phyloP scores from a whole-genome alignment of 2,329 filamentous ascomycete genomes.

The Aurifilum marmelostoma region DNA sequence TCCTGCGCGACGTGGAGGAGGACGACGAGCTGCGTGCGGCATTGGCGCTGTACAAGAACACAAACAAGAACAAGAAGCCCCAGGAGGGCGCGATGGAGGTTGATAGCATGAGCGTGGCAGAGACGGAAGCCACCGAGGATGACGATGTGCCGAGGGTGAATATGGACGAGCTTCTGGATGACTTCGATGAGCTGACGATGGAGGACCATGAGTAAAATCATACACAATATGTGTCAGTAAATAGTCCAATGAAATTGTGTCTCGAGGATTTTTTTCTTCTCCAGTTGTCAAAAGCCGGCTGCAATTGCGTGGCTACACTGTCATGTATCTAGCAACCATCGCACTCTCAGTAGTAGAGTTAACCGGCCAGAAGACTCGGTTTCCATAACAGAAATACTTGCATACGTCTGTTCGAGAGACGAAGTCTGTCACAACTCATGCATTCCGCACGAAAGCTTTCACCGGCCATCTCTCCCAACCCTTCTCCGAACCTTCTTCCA shows the following conservation, averaged over 20 bases:
- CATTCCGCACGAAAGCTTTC: neutral
- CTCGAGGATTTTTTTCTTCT: too few species aligned
- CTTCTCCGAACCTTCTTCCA: neutral
- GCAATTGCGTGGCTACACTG: neutral
- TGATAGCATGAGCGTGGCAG: constrained; percentile 38
- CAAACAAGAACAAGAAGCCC: constrained; percentile 49
- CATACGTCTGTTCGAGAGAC: too few species aligned
- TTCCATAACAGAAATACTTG: too few species aligned
- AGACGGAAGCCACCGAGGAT: constrained; percentile 55
- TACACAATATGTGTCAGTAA: neutral
- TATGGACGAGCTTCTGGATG: constrained; percentile 84
- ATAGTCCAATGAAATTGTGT: neutral
- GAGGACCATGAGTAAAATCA: constrained; percentile 47
- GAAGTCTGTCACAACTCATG: neutral
- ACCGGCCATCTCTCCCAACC: too few species aligned
- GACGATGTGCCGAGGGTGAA: constrained; percentile 70
- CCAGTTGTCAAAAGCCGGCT: neutral
- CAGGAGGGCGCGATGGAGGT: constrained; percentile 42
- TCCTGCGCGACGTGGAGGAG: constrained; percentile 95
- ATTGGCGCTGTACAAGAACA: constrained; percentile 81
- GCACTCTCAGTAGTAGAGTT: neutral
- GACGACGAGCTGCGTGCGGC: constrained; percentile 85
- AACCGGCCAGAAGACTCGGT: too few species aligned
- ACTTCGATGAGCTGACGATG: constrained; percentile 87
- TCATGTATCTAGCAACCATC: neutral